phyloP scores from a whole-genome alignment of 2,329 filamentous ascomycete species.

The Leptoxyphium fumago region DNA sequence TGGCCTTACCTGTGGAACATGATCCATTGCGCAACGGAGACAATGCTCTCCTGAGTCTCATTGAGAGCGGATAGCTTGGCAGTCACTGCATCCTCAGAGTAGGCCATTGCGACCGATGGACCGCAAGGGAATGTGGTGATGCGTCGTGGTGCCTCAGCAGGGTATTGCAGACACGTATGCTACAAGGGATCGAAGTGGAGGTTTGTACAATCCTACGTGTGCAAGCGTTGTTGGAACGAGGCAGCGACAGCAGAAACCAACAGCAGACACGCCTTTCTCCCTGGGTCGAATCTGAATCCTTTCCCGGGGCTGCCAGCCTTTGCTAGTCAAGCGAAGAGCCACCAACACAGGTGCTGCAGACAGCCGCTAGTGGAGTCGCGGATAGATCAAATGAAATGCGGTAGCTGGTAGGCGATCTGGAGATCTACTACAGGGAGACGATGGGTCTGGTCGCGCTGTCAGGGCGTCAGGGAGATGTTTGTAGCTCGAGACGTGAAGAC shows the following conservation, averaged over 20 bases:
- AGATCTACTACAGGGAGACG: background rate
- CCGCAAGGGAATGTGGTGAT: background rate
- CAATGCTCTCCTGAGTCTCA: constrained; percentile 94
- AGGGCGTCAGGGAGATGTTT: too few species aligned
- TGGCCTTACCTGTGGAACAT: constrained; percentile 82
- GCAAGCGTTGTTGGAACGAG: too few species aligned
- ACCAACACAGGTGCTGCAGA: background rate
- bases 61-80: constrained; percentile 91
- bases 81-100: constrained; percentile 87
- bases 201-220: too few species aligned
- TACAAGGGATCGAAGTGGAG: background rate
- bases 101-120: constrained; percentile 53
- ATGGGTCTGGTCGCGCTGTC: too few species aligned
- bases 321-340: background rate
- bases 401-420: background rate
- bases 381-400: background rate
- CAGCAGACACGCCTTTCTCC: background rate
- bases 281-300: background rate
- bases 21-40: constrained; percentile 96
- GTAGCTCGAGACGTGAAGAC: too few species aligned
- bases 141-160: too few species aligned
- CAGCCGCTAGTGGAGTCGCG: background rate
- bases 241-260: background rate
- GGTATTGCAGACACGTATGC: background rate
- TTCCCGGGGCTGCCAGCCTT: background rate